Evolutionary conservation across 495 filamentous ascomycete species (phyloP), one percentile per base, ranked within the genome.

Genomic region (Penicillium egyptiacum): DNA sequence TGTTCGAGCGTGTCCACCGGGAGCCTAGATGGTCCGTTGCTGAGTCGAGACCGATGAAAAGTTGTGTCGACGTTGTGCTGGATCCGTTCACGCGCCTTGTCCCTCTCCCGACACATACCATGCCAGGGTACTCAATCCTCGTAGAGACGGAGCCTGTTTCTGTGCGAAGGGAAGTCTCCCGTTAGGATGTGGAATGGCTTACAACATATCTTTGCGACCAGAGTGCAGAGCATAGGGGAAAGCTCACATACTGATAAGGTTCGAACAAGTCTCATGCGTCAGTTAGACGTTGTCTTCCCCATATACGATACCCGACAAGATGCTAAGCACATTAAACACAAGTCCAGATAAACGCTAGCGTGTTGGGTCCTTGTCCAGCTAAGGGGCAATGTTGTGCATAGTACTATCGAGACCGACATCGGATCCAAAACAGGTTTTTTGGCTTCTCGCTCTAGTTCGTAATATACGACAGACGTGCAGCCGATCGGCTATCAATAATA

Each of bases 401-500:
- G 5, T 39, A 39, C 26, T 7, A 5, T 35, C 10, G 11, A 44
- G 26, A 23, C 28, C 20, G 10, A 43, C 9, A n/a, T 53, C 26
- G 33, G 49, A 20, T 33, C 5, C 17, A 44, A 53, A 53, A 53
- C 50, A 43, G 50, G 50, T 53, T 53, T 53, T 28, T 53, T 23
- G 37, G 17, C 14, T 19, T 25, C 8, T 40, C 48, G 14, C 31
- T 16, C 31, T 7, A 33, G 19, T 14, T 22, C 31, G 11, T 35
- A 26, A 8, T 26, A 20, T 48, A 48, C 49, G 16, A 10, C 19
- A 12, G 31, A 14, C 20, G 7, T 16, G 7, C 22, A 35, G 10
- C 9, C 14, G 19, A 17, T 39, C 12, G 49, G 30, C 14, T 16
- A 26, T 11, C 6, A 17, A 39, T 17, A 39, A 39, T 39, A 17